Evolutionary conservation across 2,329 filamentous ascomycete species (phyloP), one percentile per base, ranked within the genome.

Genomic region (Ceratocystis ficicola): DNA sequence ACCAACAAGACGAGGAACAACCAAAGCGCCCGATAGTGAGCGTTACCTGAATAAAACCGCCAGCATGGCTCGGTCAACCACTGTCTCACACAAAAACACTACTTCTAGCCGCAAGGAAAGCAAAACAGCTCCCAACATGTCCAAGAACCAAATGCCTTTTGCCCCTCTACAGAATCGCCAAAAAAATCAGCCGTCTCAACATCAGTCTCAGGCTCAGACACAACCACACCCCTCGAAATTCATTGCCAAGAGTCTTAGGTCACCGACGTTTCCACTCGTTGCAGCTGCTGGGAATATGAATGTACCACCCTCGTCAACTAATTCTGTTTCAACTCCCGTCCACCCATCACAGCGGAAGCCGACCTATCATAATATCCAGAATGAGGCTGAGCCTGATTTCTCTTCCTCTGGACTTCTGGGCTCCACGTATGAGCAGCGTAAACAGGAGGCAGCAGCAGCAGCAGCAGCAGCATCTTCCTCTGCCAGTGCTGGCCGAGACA

Each of bases 321-420:
- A 62, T 44, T n/a, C 44, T 59, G 6, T 62, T 22, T 15, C 44
- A 28, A 15, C 46, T 5, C 32, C 55, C 22, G n/a, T 48, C 10
- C 60, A 61, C 22, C 32, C 44, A 22, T 50, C 66, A 12, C 62
- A 60, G 3, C 64, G 63, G 22, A 65, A 60, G 22, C 30, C 36
- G 6, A 64, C 63, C 32, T 65, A 25, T 5, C 59, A 65, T 4
- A 64, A 60, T 10, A 8, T 64, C n/a, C 52, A 65, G 7, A 59
- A 8, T 12, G 55, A 59, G n/a, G 32, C 28, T 7, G 66, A 78
- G 20, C 74, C 75, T 0, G 76, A 78, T 0, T 85, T 86, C 70
- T 77, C 77, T 1, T 73, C 78, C 0, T 74, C 74, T 28, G 82
- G 83, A 15, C 74, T 86, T 20, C 73, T 86, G 5, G 81, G 78